A percentile compares a stretch with the other conserved stretches of the same genome.
Conservation (phyloP, 176 grass and related monocot genomes). For the Phyllostachys edulis region DNA sequence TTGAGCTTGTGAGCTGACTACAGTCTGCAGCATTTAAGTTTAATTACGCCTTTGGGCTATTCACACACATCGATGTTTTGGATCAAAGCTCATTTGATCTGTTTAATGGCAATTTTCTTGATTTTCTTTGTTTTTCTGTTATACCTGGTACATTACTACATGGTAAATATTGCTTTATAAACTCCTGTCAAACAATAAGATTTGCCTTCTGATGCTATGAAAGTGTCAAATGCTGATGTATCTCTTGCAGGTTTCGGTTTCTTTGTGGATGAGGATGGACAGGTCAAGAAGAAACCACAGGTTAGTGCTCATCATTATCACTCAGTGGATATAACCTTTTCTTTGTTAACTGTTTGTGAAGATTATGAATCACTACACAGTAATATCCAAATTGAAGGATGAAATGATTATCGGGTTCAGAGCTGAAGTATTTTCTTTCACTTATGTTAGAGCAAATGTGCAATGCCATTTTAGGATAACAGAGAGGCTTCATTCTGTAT, state of each 20-base stretch:
- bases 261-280: constrained; percentile 67
- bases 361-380: not conserved
- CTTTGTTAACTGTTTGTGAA: not conserved
- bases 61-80: not conserved
- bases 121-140: not conserved
- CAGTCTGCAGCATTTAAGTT: not conserved
- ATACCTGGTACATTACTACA: not conserved
- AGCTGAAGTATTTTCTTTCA: not conserved
- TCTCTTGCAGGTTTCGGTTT: constrained; percentile 71
- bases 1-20: not conserved
- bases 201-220: not conserved
- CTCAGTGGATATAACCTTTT: not conserved
- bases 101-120: not conserved
- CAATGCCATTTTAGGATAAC: not conserved
- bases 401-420: constrained; percentile 10
- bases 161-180: not conserved
- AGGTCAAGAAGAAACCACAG: constrained; percentile 82
- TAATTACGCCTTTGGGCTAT: not conserved
- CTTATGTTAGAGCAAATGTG: constrained; percentile 7
- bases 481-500: not conserved
- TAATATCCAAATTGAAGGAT: not conserved
- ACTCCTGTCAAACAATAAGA: not conserved
- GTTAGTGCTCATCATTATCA: constrained; percentile 22
- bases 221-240: not conserved
- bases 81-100: not conserved